Evolutionary conservation across 2,329 filamentous ascomycete species (phyloP), one percentile per base, ranked within the genome.

Genomic region (Fusarium brachygibbosum): DNA sequence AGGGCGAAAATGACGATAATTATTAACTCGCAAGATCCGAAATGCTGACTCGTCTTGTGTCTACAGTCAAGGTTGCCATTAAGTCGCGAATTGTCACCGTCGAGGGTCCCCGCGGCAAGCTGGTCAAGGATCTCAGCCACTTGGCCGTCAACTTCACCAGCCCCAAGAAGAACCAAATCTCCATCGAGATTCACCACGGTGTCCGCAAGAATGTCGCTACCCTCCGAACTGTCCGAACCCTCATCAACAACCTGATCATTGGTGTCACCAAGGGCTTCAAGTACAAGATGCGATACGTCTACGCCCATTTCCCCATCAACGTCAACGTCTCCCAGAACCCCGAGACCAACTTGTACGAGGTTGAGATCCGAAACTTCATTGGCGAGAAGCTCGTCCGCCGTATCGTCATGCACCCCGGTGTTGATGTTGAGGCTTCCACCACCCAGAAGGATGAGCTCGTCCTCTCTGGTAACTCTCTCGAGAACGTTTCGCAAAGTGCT

Each of bases 271-370:
- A 95, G 89, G 96, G 96, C 77, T 99, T 92, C 93, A 97, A 97
- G 88, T 99, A 99, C 92, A 99, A 99, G 93, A 98, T 99, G 95
- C 93, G 97, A 81, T 99, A 99, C 88, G 96, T 99, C 85, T 99
- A 99, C 85, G 96, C 96, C 83, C 96, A 99, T 91, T 99, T 99
- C 83, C 96, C 96, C 86, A 99, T 99, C 93, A 99, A 99, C 90
- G 95, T 99, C 87, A 98, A 98, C 89, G 85, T 99, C 77, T 94
- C 97, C 79, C 94, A 98, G 92, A 95, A 95, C 90, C 83, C 84
- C 80, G 96, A 98, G 87, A 96, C 93, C 72, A 94, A 91, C 76
- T 85, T 91, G 78, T 92, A 81, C 82, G 92, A 97, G 85, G 93
- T 99, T 81, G 96, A 99, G 91, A 98, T 99, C 88, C 91, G 96